Conservation (phyloP, 2,329 filamentous ascomycete species). For the Eutypella sp. region DNA sequence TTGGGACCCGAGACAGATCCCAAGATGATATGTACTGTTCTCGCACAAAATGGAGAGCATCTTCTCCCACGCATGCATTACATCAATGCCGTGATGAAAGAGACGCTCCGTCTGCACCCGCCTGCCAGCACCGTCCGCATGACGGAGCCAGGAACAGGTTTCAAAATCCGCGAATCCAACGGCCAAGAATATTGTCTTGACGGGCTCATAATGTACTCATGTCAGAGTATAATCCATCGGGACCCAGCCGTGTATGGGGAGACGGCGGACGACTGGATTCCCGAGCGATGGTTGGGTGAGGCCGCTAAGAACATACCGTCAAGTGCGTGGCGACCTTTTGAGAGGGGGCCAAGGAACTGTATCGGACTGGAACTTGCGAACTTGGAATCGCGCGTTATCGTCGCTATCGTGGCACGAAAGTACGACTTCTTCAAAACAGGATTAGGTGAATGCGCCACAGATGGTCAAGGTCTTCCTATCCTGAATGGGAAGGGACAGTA, state of each 20-base stretch:
- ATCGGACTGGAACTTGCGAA: conserved; percentile 51
- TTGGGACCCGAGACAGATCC: conserved; percentile 28
- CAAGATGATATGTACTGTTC: conserved; percentile 15
- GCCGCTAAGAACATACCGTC: conserved; percentile 17
- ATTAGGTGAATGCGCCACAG: conserved; percentile 17
- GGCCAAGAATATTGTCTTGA: conserved; percentile 28
- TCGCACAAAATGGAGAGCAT: conserved; percentile 25
- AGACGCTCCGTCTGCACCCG: conserved; percentile 30
- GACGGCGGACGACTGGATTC: conserved; percentile 30
- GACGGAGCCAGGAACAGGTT: conserved; percentile 20
- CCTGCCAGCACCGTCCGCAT: conserved; percentile 28
- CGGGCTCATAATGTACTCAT: conserved; percentile 32
- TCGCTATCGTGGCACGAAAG: conserved; percentile 19
- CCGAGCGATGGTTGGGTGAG: conserved; percentile 35
- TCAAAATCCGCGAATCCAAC: conserved; percentile 24
- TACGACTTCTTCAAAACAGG: conserved; percentile 27
- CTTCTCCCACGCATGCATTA: conserved; percentile 29
- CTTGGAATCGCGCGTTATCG: conserved; percentile 26
- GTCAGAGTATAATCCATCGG: conserved; percentile 29
- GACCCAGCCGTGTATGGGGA: conserved; percentile 30
- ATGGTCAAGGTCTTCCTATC: conserved; percentile 6
- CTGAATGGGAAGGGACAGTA: conserved; percentile 4
- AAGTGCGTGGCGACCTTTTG: conserved; percentile 49
- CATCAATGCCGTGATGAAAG: conserved; percentile 33
- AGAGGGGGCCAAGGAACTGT: conserved; percentile 47